phyloP scores from a whole-genome alignment of 2,329 filamentous ascomycete genomes.

The Thyridium curvatum region DNA sequence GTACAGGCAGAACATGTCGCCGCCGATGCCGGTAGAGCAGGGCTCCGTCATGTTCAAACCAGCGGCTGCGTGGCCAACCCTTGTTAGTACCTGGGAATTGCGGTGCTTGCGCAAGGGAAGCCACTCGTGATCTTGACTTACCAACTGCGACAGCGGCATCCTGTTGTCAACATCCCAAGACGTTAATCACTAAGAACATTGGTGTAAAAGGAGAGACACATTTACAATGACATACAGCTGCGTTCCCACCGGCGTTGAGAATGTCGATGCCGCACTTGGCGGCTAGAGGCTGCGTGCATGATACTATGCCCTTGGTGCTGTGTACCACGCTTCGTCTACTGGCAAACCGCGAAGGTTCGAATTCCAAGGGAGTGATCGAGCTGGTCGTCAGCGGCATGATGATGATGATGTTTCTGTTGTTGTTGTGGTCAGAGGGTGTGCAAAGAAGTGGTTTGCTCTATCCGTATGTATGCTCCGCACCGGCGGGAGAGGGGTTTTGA shows the following conservation, averaged over 20 bases:
- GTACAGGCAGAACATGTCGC: conserved; percentile 94
- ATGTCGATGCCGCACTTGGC: conserved; percentile 81
- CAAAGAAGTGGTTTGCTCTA: conserved; percentile 2
- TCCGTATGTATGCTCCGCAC: too few species aligned
- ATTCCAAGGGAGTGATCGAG: conserved; percentile 32
- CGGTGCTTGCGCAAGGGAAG: neutral
- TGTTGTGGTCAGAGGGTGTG: too few species aligned
- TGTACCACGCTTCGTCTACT: conserved; percentile 89
- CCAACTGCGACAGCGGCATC: conserved; percentile 94
- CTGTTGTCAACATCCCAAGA: too few species aligned
- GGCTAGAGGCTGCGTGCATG: conserved; percentile 84
- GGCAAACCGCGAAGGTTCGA: conserved; percentile 41
- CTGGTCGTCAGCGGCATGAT: conserved; percentile 43
- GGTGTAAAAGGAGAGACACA: too few species aligned
- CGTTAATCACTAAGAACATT: too few species aligned
- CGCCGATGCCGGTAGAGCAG: conserved; percentile 87
- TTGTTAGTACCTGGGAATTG: conserved; percentile 2
- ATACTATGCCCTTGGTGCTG: conserved; percentile 85
- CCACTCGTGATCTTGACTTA: conserved; percentile 28
- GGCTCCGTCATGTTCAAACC: conserved; percentile 92
- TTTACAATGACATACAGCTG: conserved; percentile 80
- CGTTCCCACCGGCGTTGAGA: conserved; percentile 84
- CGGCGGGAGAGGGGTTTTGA: too few species aligned
- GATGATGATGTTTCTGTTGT: too few species aligned
- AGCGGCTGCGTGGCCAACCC: conserved; percentile 53